Conservation (phyloP, 768 basidiomycete species). For the Rhizopogon vinicolor region DNA sequence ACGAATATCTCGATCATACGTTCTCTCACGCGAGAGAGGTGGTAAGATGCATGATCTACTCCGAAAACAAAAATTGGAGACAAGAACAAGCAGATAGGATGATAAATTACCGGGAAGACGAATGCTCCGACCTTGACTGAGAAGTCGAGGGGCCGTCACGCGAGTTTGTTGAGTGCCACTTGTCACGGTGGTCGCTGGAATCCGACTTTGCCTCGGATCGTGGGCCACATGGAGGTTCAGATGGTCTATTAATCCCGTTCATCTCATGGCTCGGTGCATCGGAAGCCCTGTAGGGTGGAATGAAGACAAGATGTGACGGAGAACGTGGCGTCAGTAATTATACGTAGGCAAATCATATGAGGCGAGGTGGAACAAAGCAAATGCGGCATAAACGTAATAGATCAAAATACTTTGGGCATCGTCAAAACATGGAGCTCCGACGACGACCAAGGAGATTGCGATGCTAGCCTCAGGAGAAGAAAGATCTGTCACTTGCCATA, state of each 20-base stretch:
- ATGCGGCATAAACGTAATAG: conserved; percentile 4
- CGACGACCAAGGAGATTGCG: neutral
- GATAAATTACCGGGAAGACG: neutral
- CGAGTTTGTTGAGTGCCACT: conserved; percentile 11
- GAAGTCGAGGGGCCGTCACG: neutral
- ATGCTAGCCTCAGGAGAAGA: conserved; percentile 3
- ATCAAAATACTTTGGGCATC: neutral
- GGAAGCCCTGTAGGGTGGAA: conserved; percentile 22
- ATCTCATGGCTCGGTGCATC: conserved; percentile 23
- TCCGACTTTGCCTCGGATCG: conserved; percentile 9
- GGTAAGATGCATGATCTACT: conserved; percentile 27
- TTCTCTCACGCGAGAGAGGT: conserved; percentile 26
- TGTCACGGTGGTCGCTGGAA: conserved; percentile 19
- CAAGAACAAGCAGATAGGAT: neutral
- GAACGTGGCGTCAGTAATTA: conserved; percentile 28
- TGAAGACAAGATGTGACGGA: conserved; percentile 13
- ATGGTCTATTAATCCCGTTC: conserved; percentile 8
- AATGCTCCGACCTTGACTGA: conserved; percentile 18
- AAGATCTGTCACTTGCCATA: conserved; percentile 24
- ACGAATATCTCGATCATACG: conserved; percentile 28
- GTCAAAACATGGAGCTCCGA: neutral
- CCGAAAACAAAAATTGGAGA: neutral
- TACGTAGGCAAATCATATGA: conserved; percentile 13
- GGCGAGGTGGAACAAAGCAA: conserved; percentile 14
- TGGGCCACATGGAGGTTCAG: conserved; percentile 3